These are phyloP conservation scores for Beta corolliflora DNA, from an alignment of 179 eudicot genomes.

Conservation along the genomic window DNA sequence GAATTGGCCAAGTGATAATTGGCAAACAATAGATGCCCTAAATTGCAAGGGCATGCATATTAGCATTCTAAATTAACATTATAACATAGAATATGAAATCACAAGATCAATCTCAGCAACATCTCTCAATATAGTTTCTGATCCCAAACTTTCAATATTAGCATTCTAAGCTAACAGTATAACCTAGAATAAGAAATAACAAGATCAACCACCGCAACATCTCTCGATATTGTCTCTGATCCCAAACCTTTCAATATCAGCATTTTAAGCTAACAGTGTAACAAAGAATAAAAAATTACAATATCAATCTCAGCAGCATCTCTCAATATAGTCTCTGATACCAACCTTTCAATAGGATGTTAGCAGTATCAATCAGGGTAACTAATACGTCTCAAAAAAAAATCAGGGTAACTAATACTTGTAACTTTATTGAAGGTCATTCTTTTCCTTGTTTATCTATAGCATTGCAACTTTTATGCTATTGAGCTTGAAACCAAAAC, in stretches of 20 bases:
- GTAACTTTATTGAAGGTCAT: too few relatives aligned
- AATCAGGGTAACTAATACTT: background rate
- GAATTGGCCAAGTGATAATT: background rate
- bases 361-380: background rate
- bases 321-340: background rate
- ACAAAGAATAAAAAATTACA: background rate
- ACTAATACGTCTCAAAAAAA: background rate
- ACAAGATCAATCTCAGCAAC: background rate
- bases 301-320: background rate
- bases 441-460: slow-evolving; percentile 1
- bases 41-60: background rate
- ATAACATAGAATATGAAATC: background rate
- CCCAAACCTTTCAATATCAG: background rate
- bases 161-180: background rate
- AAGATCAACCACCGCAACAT: background rate
- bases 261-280: background rate
- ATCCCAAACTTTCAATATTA: background rate
- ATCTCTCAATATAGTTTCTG: background rate
- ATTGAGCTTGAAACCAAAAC: background rate
- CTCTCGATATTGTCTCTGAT: background rate
- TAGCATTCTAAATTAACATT: background rate
- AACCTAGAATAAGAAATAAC: background rate
- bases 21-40: background rate
- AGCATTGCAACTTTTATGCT: background rate
- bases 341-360: background rate